Evolutionary conservation across 2,329 filamentous ascomycete species (phyloP), one percentile per base, ranked within the genome.

Genomic region (Leptographium flavum): DNA sequence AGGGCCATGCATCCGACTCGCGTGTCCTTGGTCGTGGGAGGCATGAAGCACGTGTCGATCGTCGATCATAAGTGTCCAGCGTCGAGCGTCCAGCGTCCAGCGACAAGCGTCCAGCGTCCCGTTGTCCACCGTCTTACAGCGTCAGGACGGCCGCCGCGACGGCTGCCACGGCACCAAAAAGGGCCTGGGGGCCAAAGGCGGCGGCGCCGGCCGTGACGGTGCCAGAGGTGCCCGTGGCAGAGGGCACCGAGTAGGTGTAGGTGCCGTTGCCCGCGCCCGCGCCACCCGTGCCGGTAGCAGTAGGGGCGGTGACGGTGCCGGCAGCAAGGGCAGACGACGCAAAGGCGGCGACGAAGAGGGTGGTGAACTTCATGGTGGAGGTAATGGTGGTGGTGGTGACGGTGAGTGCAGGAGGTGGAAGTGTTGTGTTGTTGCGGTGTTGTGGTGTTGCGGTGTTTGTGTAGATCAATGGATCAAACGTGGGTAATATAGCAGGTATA

Each of bases 121-220:
- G n/a, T n/a, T n/a, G n/a, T n/a, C n/a, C n/a, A n/a, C n/a, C n/a
- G n/a, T 31, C 41, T 50, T 50, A 52, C 47, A 52, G 47, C 19
- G 47, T 39, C 39, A 52, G 49, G 25, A 49, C 50, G 38, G 50
- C 39, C 27, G 49, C 50, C 6, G 50, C 50, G 4, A 52, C 50
- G 21, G 47, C 50, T 5, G 49, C 50, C 23, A 33, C 47, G 14
- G 50, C 50, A 14, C 49, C 49, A 39, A 49, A 43, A 10, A 47
- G 38, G 5, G 45, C 42, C 30, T 48, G 47, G 36, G 45, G 38
- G n/a, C 46, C 49, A 4, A 49, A 30, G 11, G 39, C 36, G 15
- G 32, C 30, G 11, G 49, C 49, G 15, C 49, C 50, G 17, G 50
- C 45, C 4, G 46, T 46, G n/a, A 45, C 41, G 33, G 28, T n/a